Percentiles rank a stretch among this genome's conserved stretches.
Conservation (phyloP, 495 filamentous ascomycete genomes). For the Physcia stellaris region DNA sequence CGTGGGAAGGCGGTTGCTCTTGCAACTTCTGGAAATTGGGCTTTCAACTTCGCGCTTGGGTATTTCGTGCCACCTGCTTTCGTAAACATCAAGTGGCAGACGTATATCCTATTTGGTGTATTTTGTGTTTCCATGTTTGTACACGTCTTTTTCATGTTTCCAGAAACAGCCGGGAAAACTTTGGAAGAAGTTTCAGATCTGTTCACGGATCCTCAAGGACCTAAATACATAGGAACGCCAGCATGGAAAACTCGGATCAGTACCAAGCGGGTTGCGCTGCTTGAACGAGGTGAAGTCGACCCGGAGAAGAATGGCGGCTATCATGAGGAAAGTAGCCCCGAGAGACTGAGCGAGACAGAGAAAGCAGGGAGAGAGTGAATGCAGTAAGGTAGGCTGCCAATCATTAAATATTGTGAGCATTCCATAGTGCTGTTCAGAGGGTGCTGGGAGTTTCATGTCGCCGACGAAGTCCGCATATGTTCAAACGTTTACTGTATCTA, state of each 20-base stretch:
- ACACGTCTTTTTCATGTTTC: conserved; percentile 46
- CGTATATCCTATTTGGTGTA: conserved; percentile 32
- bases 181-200: conserved; percentile 33
- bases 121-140: conserved; percentile 41
- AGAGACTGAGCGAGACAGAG: too few species aligned
- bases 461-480: too few species aligned
- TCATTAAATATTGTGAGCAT: too few species aligned
- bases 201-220: conserved; percentile 41
- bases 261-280: conserved; percentile 18
- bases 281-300: conserved; percentile 21
- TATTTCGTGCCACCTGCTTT: conserved; percentile 40
- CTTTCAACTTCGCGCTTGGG: conserved; percentile 28
- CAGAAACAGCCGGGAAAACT: conserved; percentile 39
- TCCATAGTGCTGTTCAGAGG: too few species aligned
- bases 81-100: conserved; percentile 42
- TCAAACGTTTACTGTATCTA: too few species aligned
- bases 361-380: too few species aligned
- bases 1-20: conserved; percentile 54
- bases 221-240: conserved; percentile 48
- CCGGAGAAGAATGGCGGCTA: conserved; percentile 13
- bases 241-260: conserved; percentile 53
- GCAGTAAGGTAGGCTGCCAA: too few species aligned
- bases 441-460: too few species aligned
- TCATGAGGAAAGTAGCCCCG: not conserved
- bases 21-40: conserved; percentile 53